phyloP scores from a whole-genome alignment of 257 asterid genomes.

The Scutellaria baicalensis region DNA sequence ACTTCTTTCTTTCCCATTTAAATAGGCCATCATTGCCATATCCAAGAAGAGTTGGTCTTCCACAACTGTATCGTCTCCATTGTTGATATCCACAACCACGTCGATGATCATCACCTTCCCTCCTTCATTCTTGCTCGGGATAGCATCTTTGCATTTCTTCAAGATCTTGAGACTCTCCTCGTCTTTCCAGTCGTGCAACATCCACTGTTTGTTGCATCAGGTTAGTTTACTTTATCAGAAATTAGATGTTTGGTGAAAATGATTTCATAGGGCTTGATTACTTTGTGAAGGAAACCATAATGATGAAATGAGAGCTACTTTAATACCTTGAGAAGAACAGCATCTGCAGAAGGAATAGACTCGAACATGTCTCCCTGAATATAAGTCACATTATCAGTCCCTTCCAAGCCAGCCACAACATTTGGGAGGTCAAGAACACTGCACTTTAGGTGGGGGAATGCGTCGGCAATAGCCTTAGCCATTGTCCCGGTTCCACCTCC shows the following conservation, averaged over 20 bases:
- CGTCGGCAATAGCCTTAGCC: background rate
- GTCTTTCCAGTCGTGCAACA: conserved; percentile 16
- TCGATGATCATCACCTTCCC: conserved; percentile 30
- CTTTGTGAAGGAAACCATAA: background rate
- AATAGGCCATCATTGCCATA: conserved; percentile 18
- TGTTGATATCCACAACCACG: conserved; percentile 12
- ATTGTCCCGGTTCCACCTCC: conserved; percentile 11
- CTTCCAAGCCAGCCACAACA: conserved; percentile 6
- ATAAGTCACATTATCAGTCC: background rate
- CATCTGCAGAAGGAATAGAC: conserved; percentile 1
- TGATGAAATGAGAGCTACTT: background rate
- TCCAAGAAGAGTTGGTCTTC: conserved; percentile 14
- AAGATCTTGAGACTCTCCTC: background rate
- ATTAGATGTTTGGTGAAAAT: background rate
- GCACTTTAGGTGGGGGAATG: background rate
- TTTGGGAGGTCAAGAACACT: background rate
- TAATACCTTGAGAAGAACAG: conserved; percentile 7
- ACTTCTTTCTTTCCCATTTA: conserved; percentile 26
- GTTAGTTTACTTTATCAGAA: background rate
- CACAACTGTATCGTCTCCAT: background rate
- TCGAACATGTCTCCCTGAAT: conserved; percentile 10
- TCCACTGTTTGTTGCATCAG: conserved; percentile 5
- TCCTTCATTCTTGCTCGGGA: conserved; percentile 3
- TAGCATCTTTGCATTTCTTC: conserved; percentile 27
- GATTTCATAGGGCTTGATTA: background rate